Evolutionary conservation across 2,329 filamentous ascomycete species (phyloP).

Genomic region (Pezicula radicicola): DNA sequence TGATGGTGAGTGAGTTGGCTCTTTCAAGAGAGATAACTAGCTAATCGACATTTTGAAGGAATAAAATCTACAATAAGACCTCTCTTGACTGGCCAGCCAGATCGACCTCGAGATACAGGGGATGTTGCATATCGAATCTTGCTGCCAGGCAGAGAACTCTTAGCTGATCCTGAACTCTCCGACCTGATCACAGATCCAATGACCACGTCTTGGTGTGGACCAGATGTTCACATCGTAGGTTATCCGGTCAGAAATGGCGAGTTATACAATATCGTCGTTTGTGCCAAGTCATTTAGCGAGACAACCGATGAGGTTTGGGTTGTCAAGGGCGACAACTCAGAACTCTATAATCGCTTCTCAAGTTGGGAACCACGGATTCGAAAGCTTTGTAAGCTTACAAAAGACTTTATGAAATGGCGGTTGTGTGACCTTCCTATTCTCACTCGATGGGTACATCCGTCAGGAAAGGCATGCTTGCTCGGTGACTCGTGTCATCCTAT

Average conservation of each 20-base stretch:
- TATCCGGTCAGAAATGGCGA: constrained; percentile 38
- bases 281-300: background rate
- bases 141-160: constrained; percentile 34
- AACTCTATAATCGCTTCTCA: constrained; percentile 32
- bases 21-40: no score
- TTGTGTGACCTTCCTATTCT: constrained; percentile 37
- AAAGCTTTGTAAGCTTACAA: constrained; percentile 31
- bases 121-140: constrained; percentile 38
- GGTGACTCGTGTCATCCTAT: constrained; percentile 62
- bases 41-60: no score
- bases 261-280: constrained; percentile 39
- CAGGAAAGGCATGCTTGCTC: constrained; percentile 36
- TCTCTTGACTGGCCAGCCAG: constrained; percentile 1
- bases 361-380: constrained; percentile 34
- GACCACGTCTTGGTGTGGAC: constrained; percentile 41
- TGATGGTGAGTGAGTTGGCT: constrained; percentile 22
- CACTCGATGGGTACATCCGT: constrained; percentile 35
- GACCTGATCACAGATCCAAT: constrained; percentile 31
- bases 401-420: constrained; percentile 43
- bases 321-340: constrained; percentile 28
- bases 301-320: constrained; percentile 17
- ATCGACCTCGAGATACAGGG: constrained; percentile 31
- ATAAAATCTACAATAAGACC: constrained; percentile 33
- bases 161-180: constrained; percentile 35
- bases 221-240: constrained; percentile 42